phyloP scores from a whole-genome alignment of 1,284 basidiomycete genomes.

The Cutaneotrichosporon cutaneum region DNA sequence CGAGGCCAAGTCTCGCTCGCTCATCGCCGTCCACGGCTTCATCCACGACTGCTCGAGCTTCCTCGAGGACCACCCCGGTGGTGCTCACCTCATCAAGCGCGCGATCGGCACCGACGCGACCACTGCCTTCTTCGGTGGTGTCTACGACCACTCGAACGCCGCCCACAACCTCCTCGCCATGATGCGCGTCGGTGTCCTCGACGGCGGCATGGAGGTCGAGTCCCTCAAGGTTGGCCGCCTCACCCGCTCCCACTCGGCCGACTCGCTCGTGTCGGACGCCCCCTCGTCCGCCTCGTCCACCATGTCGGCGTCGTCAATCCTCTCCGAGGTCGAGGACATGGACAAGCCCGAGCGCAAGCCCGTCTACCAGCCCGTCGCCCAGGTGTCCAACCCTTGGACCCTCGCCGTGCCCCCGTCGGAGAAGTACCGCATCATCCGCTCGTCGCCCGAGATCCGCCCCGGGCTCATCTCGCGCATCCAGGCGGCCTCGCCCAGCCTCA shows the following conservation, averaged over 20 bases:
- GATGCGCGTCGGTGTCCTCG: conserved; percentile 84
- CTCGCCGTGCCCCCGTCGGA: conserved; percentile 50
- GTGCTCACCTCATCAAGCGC: conserved; percentile 62
- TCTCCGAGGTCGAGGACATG: conserved; percentile 27
- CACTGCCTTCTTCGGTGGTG: conserved; percentile 89
- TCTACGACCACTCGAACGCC: conserved; percentile 90
- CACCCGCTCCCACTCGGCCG: conserved; percentile 19
- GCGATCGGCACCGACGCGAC: conserved; percentile 81
- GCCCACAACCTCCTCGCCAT: conserved; percentile 77
- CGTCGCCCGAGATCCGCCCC: conserved; percentile 47
- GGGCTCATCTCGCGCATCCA: conserved; percentile 30
- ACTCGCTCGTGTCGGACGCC: conserved; percentile 31
- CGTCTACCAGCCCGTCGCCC: conserved; percentile 46
- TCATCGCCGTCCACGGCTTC: conserved; percentile 82
- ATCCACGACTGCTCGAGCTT: conserved; percentile 87
- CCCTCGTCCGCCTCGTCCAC: conserved; percentile 38
- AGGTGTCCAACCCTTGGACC: conserved; percentile 36
- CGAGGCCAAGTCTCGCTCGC: conserved; percentile 69
- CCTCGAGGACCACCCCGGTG: conserved; percentile 86
- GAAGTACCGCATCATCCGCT: conserved; percentile 43
- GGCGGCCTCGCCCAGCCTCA: conserved; percentile 19
- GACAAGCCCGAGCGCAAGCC: conserved; percentile 24
- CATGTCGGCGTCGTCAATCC: conserved; percentile 38
- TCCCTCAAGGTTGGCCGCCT: conserved; percentile 43
- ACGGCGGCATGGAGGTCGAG: conserved; percentile 72